These are phyloP conservation scores for Trichoderma reesei DNA, from an alignment of 495 filamentous ascomycete species.

Conservation along the genomic window DNA sequence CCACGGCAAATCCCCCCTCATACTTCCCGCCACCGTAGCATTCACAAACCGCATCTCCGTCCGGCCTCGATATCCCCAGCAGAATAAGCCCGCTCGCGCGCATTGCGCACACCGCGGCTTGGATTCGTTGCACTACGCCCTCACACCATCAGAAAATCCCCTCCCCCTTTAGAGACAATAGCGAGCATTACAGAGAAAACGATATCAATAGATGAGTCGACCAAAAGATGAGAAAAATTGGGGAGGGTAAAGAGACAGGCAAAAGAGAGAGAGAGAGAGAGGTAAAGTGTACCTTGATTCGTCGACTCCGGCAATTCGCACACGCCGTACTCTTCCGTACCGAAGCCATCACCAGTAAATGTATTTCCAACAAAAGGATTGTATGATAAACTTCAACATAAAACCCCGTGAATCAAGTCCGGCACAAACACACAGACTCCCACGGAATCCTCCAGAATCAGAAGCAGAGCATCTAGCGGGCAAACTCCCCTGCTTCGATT, in stretches of 20 bases:
- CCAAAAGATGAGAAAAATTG: too few relatives aligned
- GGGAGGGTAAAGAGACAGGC: too few relatives aligned
- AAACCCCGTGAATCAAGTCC: too few relatives aligned
- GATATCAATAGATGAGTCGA: not conserved
- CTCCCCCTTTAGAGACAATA: not conserved
- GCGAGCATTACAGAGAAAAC: not conserved
- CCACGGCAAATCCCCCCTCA: not conserved
- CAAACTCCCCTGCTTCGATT: too few relatives aligned
- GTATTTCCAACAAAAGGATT: too few relatives aligned
- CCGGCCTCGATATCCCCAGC: not conserved
- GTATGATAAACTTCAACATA: too few relatives aligned
- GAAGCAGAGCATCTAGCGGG: too few relatives aligned
- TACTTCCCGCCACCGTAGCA: not conserved
- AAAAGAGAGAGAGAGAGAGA: too few relatives aligned
- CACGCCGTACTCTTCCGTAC: not conserved
- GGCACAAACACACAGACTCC: too few relatives aligned
- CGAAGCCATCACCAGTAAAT: not conserved
- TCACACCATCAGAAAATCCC: not conserved
- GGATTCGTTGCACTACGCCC: not conserved
- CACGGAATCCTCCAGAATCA: too few relatives aligned
- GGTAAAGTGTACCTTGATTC: not conserved
- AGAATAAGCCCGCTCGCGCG: not conserved
- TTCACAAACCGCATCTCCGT: not conserved
- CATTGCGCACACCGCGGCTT: constrained; percentile 4
- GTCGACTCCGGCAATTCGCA: not conserved